These are phyloP conservation scores for Solanum hybrid DNA, from an alignment of 305 asterid species.

Conservation along the genomic window DNA sequence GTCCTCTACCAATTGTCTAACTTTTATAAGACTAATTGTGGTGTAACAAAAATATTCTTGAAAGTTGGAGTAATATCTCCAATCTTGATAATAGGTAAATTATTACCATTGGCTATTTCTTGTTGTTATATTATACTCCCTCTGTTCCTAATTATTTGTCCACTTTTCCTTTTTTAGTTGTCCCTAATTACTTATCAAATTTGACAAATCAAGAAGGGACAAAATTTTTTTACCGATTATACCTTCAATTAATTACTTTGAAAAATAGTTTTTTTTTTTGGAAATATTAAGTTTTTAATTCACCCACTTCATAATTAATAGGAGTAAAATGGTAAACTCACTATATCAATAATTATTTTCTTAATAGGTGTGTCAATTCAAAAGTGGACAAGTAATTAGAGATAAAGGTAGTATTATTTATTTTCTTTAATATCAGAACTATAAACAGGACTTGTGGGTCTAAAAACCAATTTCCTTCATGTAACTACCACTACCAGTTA, in stretches of 20 bases:
- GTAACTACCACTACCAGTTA: neutral
- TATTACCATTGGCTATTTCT: neutral
- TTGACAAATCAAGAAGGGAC: no score
- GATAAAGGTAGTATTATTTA: neutral
- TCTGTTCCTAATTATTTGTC: no score
- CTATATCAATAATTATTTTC: neutral
- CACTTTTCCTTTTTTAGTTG: no score
- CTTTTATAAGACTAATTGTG: neutral
- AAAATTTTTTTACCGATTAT: no score
- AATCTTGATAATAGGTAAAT: neutral
- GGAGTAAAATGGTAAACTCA: no score
- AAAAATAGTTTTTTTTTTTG: no score
- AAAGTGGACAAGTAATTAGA: neutral
- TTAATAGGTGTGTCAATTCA: no score
- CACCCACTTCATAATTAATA: no score
- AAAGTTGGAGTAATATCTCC: neutral
- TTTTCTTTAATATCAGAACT: neutral
- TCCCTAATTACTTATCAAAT: no score
- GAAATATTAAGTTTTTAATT: no score
- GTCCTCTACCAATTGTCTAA: neutral
- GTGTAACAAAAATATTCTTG: neutral
- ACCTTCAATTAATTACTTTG: no score
- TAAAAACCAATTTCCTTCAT: neutral
- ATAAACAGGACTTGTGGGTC: neutral
- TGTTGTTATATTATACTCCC: no score